Conservation (phyloP, 139 green algal species). For the Marvania coccoides region DNA sequence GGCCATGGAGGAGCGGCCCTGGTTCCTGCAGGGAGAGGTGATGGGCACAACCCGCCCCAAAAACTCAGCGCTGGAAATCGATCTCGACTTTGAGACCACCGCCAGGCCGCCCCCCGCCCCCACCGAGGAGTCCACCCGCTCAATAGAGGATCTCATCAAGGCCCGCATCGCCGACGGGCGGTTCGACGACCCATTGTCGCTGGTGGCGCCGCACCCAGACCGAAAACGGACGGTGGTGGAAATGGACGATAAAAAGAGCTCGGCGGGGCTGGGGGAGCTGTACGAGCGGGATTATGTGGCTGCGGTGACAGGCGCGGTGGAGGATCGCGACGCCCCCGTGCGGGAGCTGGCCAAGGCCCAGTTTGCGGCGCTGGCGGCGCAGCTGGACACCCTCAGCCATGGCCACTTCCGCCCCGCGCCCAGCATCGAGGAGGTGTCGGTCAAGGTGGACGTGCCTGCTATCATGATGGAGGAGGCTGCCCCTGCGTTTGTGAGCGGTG, state of each 20-base stretch:
- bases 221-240: constrained; percentile 44
- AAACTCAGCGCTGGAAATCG: constrained; percentile 87
- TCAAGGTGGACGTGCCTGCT: constrained; percentile 61
- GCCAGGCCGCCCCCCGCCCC: constrained; percentile 51
- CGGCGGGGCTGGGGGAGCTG: constrained; percentile 66
- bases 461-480: constrained; percentile 46
- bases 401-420: constrained; percentile 88
- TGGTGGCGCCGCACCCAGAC: constrained; percentile 52
- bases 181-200: constrained; percentile 72
- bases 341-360: constrained; percentile 44
- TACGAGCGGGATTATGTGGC: constrained; percentile 74
- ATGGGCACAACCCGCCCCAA: constrained; percentile 51
- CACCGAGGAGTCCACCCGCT: constrained; percentile 74
- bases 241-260: constrained; percentile 68
- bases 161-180: constrained; percentile 47
- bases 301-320: constrained; percentile 9
- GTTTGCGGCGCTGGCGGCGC: constrained; percentile 67
- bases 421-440: constrained; percentile 71
- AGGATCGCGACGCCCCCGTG: constrained; percentile 34
- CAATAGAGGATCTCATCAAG: constrained; percentile 87
- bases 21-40: constrained; percentile 78
- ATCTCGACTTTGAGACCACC: constrained; percentile 92
- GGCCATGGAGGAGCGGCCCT: constrained; percentile 66
- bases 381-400: constrained; percentile 86
- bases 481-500: constrained; percentile 39